A percentile compares a stretch with the other conserved stretches of the same genome.
Evolutionary conservation across 768 basidiomycete species (phyloP).

Genomic region (Russula lepida): DNA sequence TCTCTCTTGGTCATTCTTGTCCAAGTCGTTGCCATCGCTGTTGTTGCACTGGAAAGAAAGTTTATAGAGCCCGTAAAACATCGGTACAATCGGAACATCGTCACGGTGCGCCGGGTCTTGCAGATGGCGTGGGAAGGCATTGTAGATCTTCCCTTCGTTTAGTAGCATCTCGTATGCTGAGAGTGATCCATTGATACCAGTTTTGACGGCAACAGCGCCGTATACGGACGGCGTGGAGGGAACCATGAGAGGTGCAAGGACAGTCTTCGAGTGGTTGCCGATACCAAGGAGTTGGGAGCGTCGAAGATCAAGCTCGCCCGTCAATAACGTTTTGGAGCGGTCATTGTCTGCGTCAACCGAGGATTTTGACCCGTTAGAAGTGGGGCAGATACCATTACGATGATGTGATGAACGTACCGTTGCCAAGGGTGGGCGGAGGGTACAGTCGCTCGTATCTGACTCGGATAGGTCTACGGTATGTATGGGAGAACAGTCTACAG

Average conservation of each 20-base stretch:
- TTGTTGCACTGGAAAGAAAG: slow-evolving; percentile 20
- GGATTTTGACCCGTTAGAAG: no score
- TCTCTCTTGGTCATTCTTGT: slow-evolving; percentile 23
- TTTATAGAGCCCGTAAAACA: slow-evolving; percentile 56
- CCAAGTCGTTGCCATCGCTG: no score
- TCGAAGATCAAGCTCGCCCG: slow-evolving; percentile 35
- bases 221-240: slow-evolving; percentile 29
- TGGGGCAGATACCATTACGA: background rate
- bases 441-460: background rate
- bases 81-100: slow-evolving; percentile 48
- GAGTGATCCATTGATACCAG: no score
- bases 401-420: background rate
- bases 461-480: no score
- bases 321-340: no score
- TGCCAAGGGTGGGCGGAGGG: background rate
- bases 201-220: slow-evolving; percentile 26
- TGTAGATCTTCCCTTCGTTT: slow-evolving; percentile 39
- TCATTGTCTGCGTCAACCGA: background rate
- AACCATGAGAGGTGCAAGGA: slow-evolving; percentile 44
- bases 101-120: slow-evolving; percentile 31
- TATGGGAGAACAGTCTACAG: no score
- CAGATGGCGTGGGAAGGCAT: slow-evolving; percentile 37
- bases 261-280: slow-evolving; percentile 48
- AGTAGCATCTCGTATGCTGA: slow-evolving; percentile 21
- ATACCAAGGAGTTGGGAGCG: slow-evolving; percentile 31